Evolutionary conservation across 805 yeast genomes (phyloP).

Genomic region (Candida silvicultrix): DNA sequence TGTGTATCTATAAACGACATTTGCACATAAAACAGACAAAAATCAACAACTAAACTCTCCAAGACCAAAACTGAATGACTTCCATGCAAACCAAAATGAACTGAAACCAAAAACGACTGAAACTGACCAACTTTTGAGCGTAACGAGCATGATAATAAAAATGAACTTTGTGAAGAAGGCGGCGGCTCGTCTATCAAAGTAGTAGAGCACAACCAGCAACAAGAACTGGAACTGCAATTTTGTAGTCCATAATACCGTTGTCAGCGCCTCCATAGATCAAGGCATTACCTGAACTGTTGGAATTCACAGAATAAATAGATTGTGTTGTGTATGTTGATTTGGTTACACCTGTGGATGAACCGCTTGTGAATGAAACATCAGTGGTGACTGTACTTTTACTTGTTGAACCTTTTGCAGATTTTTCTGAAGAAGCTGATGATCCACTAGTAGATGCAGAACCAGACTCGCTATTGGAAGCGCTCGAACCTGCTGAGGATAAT

Average conservation of each 20-base stretch:
- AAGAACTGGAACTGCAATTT: conserved; percentile 5
- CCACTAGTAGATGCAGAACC: background rate
- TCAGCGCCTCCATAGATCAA: background rate
- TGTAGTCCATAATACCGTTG: conserved; percentile 1
- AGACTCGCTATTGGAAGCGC: background rate
- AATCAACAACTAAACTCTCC: background rate
- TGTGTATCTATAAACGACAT: no score
- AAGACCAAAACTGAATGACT: no score
- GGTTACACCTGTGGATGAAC: conserved; percentile 9
- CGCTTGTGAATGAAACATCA: conserved; percentile 6
- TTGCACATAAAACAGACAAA: background rate
- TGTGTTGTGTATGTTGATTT: conserved; percentile 11
- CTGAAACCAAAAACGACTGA: background rate
- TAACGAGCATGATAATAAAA: background rate
- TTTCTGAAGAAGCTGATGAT: background rate
- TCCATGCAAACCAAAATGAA: no score
- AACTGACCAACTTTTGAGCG: background rate
- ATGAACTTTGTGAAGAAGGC: no score
- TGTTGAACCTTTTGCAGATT: background rate
- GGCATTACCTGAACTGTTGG: conserved; percentile 9
- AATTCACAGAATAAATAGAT: conserved; percentile 5
- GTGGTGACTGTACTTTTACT: background rate
- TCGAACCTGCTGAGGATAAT: background rate
- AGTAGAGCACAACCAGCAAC: conserved; percentile 5
- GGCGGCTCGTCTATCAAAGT: background rate